Base-by-base conservation (phyloP, 1,139 yeast species). In the Ogataea hybrid region DNA sequence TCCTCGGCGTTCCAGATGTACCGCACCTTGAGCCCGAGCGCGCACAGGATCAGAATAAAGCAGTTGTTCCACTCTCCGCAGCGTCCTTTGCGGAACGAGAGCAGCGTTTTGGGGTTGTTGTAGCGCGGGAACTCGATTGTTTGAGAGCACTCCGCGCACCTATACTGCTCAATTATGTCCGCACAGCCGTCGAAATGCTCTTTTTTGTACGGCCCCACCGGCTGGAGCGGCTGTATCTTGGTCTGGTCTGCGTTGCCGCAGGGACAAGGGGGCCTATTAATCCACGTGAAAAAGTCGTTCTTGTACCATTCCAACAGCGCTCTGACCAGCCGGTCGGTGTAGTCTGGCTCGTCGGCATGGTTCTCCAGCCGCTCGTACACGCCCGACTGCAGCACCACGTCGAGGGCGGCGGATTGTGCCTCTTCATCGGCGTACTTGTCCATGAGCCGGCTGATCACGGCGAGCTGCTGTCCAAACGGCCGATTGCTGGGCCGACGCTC, bases 31-130 rank as follows among this genome's bases (percentile, higher is more conserved):
- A 80, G 65, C 1, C 84, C 88, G 28, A 89, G 64, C 0, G 95
- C 80, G 31, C 80, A 71, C 45, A 90, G 65, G 3, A 89, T 64
- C 32, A 88, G 67, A 41, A 86, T 73, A 58, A 90, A 89, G 50
- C 94, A 77, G 55, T 86, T 85, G 43, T 90, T 94, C 95, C 95
- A 90, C 61, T 90, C 98, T 2, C 98, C 98, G 64, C 98, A 90
- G 35, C 98, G 69, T 0, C 97, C 97, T 25, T 62, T 59, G 30
- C 88, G 67, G 0, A 84, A 77, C 20, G 73, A 66, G 14, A 89
- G 61, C 27, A 92, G 64, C 46, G 77, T 77, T 0, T 67, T 67
- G 0, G 94, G 84, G 49, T 79, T 75, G 56, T 84, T 82, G 54
- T 85, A 84, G 32, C 98, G 70, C 0, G 96, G 87, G 51, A 88